phyloP scores from a whole-genome alignment of 1,284 basidiomycete genomes.

The Ustilago vetiveriae region DNA sequence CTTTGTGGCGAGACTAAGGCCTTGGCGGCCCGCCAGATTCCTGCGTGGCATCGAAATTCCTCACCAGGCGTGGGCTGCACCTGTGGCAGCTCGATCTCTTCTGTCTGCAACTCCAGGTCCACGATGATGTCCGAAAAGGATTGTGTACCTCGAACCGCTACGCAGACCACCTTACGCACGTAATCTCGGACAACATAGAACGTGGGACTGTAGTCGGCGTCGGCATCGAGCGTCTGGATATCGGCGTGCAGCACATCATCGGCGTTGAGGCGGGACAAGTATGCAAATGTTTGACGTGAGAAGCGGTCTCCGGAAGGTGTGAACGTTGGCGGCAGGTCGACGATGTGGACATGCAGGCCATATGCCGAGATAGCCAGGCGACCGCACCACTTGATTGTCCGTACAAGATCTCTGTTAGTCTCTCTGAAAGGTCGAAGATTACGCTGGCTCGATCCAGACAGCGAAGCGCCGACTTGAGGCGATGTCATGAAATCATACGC shows the following conservation, averaged over 20 bases:
- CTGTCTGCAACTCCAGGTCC: slow-evolving; percentile 62
- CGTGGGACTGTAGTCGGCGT: slow-evolving; percentile 62
- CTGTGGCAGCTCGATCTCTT: slow-evolving; percentile 58
- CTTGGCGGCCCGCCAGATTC: slow-evolving; percentile 62
- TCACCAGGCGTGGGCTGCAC: slow-evolving; percentile 44
- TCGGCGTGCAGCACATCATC: slow-evolving; percentile 66
- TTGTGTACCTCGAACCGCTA: slow-evolving; percentile 64
- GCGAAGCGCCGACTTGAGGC: slow-evolving; percentile 31
- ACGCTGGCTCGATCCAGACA: slow-evolving; percentile 5
- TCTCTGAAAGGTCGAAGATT: slow-evolving; percentile 28
- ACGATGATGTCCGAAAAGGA: slow-evolving; percentile 66
- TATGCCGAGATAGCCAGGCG: slow-evolving; percentile 64
- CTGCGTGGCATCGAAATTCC: slow-evolving; percentile 60
- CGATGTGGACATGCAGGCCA: slow-evolving; percentile 52
- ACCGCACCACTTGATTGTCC: slow-evolving; percentile 64
- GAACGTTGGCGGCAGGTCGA: slow-evolving; percentile 62
- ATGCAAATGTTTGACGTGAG: slow-evolving; percentile 64
- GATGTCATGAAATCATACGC: slow-evolving; percentile 47
- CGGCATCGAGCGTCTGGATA: slow-evolving; percentile 62
- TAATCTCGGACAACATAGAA: slow-evolving; percentile 65
- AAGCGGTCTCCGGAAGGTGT: slow-evolving; percentile 64
- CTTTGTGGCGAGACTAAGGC: slow-evolving; percentile 56
- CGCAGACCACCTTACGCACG: slow-evolving; percentile 61
- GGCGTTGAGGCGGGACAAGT: slow-evolving; percentile 59
- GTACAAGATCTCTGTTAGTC: slow-evolving; percentile 45